Conservation (phyloP, 164 flowering plant genomes). For the Berberis vulgaris region DNA sequence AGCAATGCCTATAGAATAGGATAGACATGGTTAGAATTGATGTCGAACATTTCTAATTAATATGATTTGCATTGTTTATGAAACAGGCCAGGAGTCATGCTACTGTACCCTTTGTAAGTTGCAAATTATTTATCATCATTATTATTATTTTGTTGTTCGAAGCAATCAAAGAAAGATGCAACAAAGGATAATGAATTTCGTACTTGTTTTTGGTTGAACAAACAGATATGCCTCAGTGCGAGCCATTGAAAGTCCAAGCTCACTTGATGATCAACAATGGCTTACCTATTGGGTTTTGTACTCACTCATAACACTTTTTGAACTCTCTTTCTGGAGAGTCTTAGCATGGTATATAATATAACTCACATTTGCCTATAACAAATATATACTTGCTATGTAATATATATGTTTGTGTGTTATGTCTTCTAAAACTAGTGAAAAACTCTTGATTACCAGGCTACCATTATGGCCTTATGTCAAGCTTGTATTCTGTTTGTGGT, state of each 20-base stretch:
- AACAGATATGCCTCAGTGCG: constrained; percentile 74
- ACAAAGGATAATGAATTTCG: not conserved
- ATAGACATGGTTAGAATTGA: not conserved
- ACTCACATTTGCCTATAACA: not conserved
- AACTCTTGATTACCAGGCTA: constrained; percentile 31
- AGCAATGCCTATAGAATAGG: too few relatives aligned
- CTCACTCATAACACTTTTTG: constrained; percentile 76
- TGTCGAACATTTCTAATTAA: not conserved
- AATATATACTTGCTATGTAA: not conserved
- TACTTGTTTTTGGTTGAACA: not conserved
- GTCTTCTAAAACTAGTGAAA: not conserved
- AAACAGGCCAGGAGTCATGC: constrained; percentile 78
- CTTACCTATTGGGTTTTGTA: constrained; percentile 86
- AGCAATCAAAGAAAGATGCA: too few relatives aligned
- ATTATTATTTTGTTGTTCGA: too few relatives aligned
- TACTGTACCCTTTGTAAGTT: constrained; percentile 84
- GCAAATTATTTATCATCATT: not conserved
- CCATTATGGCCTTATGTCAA: constrained; percentile 81
- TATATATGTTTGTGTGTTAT: not conserved
- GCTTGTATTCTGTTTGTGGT: constrained; percentile 68
- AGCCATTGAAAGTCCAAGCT: constrained; percentile 74
- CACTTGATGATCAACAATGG: constrained; percentile 90
- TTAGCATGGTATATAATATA: constrained; percentile 48
- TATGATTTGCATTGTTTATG: not conserved
- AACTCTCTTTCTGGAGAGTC: constrained; percentile 65